These are phyloP conservation scores for Extremus antarcticus DNA, from an alignment of 495 filamentous ascomycete genomes.

Conservation along the genomic window DNA sequence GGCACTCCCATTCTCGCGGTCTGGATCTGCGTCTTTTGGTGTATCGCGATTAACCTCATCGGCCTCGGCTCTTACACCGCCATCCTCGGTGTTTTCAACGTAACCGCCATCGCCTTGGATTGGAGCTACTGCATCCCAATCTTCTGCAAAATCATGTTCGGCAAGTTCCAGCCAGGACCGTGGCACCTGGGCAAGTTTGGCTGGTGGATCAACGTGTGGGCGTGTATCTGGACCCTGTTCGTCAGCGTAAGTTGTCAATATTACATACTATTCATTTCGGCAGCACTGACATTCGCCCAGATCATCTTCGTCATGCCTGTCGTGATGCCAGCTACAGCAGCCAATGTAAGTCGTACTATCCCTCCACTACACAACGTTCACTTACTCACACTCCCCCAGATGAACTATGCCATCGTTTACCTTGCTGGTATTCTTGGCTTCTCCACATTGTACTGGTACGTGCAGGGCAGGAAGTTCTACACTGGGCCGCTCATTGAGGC, in stretches of 20 bases:
- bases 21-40: slow-evolving; percentile 47
- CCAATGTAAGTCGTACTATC: slow-evolving; percentile 27
- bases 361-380: neutral
- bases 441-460: slow-evolving; percentile 40
- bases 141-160: slow-evolving; percentile 47
- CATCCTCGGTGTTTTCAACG: slow-evolving; percentile 52
- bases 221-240: slow-evolving; percentile 49
- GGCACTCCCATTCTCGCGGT: slow-evolving; percentile 51
- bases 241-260: slow-evolving; percentile 26
- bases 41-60: slow-evolving; percentile 51
- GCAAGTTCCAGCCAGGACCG: slow-evolving; percentile 47
- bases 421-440: slow-evolving; percentile 38
- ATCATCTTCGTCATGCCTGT: slow-evolving; percentile 54
- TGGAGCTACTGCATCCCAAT: slow-evolving; percentile 53
- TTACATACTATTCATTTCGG: neutral
- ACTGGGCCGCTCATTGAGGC: slow-evolving; percentile 41
- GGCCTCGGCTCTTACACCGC: slow-evolving; percentile 51
- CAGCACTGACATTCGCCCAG: neutral
- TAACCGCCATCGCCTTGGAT: slow-evolving; percentile 53
- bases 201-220: slow-evolving; percentile 40
- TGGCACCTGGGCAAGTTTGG: slow-evolving; percentile 47
- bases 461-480: slow-evolving; percentile 31
- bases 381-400: slow-evolving; percentile 18
- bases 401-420: slow-evolving; percentile 41
- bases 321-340: slow-evolving; percentile 38